These are phyloP conservation scores for Globomyces pollinis-pini DNA, from an alignment of 192 early-diverging fungal species.

Conservation along the genomic window DNA sequence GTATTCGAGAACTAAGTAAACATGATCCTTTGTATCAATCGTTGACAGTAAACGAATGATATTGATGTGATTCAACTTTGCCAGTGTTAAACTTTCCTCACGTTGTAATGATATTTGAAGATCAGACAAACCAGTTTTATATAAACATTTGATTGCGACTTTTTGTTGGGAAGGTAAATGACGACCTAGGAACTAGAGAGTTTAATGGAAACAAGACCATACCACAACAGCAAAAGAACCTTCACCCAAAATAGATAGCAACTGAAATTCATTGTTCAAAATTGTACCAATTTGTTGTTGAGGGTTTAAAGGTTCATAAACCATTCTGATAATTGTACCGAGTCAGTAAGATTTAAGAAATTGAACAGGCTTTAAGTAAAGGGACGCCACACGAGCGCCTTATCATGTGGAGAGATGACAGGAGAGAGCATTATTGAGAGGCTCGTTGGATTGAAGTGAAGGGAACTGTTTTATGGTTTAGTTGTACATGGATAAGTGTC, in stretches of 20 bases:
- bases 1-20: slow-evolving; percentile 28
- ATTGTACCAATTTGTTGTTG: background rate
- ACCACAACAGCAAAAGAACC: slow-evolving; percentile 45
- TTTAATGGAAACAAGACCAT: slow-evolving; percentile 11
- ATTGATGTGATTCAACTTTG: slow-evolving; percentile 21
- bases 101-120: slow-evolving; percentile 32
- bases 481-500: too few species aligned
- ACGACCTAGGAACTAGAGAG: background rate
- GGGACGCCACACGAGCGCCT: too few species aligned
- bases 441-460: too few species aligned
- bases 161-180: background rate
- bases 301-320: background rate
- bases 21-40: slow-evolving; percentile 29
- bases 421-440: too few species aligned
- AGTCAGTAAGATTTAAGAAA: background rate
- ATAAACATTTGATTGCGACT: slow-evolving; percentile 41
- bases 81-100: slow-evolving; percentile 26
- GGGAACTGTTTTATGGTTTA: too few species aligned
- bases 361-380: background rate
- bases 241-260: slow-evolving; percentile 29
- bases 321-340: background rate
- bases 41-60: slow-evolving; percentile 29
- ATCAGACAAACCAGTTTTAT: slow-evolving; percentile 33
- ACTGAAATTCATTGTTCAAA: background rate
- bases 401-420: too few species aligned